Conservation (phyloP, 139 green algal species). For the Coelastrella sp. region DNA sequence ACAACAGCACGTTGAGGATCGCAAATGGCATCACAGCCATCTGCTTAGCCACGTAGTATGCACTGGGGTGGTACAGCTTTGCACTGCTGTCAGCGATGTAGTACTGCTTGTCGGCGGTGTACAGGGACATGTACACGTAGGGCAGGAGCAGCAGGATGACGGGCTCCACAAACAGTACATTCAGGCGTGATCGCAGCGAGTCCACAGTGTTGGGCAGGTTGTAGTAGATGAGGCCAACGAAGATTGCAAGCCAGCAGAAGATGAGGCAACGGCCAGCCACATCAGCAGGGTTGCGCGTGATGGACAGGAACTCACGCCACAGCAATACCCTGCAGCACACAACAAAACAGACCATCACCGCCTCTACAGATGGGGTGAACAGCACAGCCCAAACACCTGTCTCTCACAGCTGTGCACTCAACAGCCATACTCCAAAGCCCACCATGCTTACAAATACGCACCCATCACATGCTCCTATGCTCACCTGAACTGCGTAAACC, state of each 20-base stretch:
- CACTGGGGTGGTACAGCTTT: slow-evolving; percentile 67
- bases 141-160: slow-evolving; percentile 75
- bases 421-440: no score
- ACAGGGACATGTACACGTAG: slow-evolving; percentile 76
- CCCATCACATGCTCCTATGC: neutral
- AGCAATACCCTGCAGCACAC: slow-evolving; percentile 47
- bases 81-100: slow-evolving; percentile 65
- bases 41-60: slow-evolving; percentile 73
- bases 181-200: slow-evolving; percentile 51
- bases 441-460: no score
- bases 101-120: slow-evolving; percentile 71
- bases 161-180: slow-evolving; percentile 69
- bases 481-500: slow-evolving; percentile 42
- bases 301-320: slow-evolving; percentile 58
- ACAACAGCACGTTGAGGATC: slow-evolving; percentile 61
- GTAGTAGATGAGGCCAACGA: slow-evolving; percentile 78
- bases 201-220: slow-evolving; percentile 47
- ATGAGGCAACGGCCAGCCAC: slow-evolving; percentile 74
- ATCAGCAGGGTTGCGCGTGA: slow-evolving; percentile 78
- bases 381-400: no score
- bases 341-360: neutral
- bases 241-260: slow-evolving; percentile 71
- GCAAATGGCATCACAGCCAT: slow-evolving; percentile 68
- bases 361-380: no score
- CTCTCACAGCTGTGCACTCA: no score